phyloP scores from a whole-genome alignment of 345 rosid species.

The Erysimum cheiranthoides region DNA sequence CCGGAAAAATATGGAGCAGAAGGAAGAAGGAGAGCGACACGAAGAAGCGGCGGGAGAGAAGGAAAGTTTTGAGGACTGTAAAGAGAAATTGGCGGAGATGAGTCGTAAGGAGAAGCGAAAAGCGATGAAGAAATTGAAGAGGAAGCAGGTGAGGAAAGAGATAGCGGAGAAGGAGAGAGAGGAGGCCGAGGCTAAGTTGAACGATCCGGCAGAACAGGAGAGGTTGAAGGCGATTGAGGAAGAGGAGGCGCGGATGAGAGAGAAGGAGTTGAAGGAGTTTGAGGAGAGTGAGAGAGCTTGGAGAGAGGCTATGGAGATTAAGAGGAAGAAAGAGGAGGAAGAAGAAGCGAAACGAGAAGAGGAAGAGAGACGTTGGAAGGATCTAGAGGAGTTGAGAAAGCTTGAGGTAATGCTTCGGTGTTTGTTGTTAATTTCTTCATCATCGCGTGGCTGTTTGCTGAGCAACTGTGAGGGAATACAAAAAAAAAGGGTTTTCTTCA shows the following conservation, averaged over 20 bases:
- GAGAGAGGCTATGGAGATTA: constrained; percentile 69
- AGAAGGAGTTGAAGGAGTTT: constrained; percentile 70
- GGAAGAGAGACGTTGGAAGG: constrained; percentile 51
- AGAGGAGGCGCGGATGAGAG: constrained; percentile 65
- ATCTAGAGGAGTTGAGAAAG: constrained; percentile 46
- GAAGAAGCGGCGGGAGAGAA: constrained; percentile 18
- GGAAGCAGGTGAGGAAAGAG: constrained; percentile 78
- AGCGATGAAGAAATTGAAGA: constrained; percentile 78
- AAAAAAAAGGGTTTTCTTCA: background rate
- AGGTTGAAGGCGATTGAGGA: constrained; percentile 58
- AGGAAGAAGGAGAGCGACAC: constrained; percentile 1
- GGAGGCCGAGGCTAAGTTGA: constrained; percentile 58
- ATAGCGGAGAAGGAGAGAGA: constrained; percentile 71
- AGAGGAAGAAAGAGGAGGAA: constrained; percentile 58
- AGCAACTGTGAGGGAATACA: background rate
- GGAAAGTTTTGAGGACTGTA: constrained; percentile 26
- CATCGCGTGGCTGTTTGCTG: constrained; percentile 26
- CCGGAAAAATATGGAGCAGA: constrained; percentile 27
- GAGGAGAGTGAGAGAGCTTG: constrained; percentile 80
- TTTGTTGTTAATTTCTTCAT: constrained; percentile 12
- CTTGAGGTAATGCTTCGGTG: constrained; percentile 46
- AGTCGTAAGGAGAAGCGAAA: constrained; percentile 82
- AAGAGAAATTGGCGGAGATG: constrained; percentile 37
- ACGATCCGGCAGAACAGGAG: constrained; percentile 75
- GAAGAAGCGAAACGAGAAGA: constrained; percentile 55